A percentile compares a stretch with the other conserved stretches of the same genome.
These are phyloP conservation scores for Protea cynaroides DNA, from an alignment of 164 flowering plant genomes.

Conservation along the genomic window DNA sequence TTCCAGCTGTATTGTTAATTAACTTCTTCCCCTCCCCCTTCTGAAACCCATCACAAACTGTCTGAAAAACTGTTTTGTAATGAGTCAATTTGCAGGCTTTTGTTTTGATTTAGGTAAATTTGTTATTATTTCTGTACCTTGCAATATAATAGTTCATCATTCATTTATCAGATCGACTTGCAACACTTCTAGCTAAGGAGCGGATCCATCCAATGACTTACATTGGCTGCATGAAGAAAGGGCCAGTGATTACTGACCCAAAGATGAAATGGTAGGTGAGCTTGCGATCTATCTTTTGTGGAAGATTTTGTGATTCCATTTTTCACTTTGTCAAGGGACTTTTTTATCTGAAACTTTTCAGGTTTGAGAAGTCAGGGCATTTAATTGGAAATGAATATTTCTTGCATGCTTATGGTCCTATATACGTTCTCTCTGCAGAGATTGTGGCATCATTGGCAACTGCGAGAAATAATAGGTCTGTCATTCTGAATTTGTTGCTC, in stretches of 20 bases:
- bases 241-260: constrained; percentile 67
- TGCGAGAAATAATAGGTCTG: constrained; percentile 48
- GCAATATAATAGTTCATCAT: constrained; percentile 1
- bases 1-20: no score
- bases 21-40: no score
- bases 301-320: not conserved
- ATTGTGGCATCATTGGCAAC: constrained; percentile 45
- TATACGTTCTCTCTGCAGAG: constrained; percentile 62
- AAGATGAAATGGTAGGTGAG: constrained; percentile 58
- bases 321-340: not conserved
- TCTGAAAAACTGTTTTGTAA: no score
- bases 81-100: no score
- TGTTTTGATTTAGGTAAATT: not conserved
- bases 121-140: not conserved
- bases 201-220: constrained; percentile 48
- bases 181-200: constrained; percentile 69
- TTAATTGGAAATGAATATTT: constrained; percentile 59
- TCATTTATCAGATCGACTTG: constrained; percentile 54
- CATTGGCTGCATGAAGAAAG: constrained; percentile 87
- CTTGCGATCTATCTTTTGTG: not conserved
- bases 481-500: constrained; percentile 2
- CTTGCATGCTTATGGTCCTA: constrained; percentile 70
- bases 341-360: constrained; percentile 15
- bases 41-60: no score
- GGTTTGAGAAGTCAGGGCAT: constrained; percentile 49